A percentile compares a stretch with the other conserved stretches of the same genome.
phyloP scores from a whole-genome alignment of 1,284 basidiomycete genomes.

The Coniferiporia sulphurascens region DNA sequence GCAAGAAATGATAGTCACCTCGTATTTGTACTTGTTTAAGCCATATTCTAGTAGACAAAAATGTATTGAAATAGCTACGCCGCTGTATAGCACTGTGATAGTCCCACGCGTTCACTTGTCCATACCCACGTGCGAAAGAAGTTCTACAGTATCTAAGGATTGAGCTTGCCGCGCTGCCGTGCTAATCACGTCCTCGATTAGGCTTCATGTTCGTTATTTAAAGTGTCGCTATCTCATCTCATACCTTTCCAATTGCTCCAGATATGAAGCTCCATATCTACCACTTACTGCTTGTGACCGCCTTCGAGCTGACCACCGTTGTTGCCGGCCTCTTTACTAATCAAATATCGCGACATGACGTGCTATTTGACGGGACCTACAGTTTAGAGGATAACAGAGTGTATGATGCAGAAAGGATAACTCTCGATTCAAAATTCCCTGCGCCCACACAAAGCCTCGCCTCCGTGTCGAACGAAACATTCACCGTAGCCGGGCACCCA shows the following conservation, averaged over 20 bases:
- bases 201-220: no score
- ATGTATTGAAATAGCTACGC: background rate
- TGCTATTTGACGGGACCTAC: no score
- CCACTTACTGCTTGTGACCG: background rate
- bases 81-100: no score
- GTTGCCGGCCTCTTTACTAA: background rate
- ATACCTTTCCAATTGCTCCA: background rate
- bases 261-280: background rate
- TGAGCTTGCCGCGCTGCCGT: no score
- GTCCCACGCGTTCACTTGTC: no score
- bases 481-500: background rate
- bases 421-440: background rate
- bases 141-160: no score
- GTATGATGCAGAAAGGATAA: background rate
- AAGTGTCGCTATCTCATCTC: no score
- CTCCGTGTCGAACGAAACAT: background rate
- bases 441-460: background rate
- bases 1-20: background rate
- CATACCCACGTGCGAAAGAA: no score
- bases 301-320: background rate
- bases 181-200: no score
- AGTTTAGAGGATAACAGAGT: background rate
- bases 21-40: background rate
- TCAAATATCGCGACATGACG: background rate
- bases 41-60: background rate